Conservation (phyloP, 1,284 basidiomycete species). For the Athelia psychrophila region DNA sequence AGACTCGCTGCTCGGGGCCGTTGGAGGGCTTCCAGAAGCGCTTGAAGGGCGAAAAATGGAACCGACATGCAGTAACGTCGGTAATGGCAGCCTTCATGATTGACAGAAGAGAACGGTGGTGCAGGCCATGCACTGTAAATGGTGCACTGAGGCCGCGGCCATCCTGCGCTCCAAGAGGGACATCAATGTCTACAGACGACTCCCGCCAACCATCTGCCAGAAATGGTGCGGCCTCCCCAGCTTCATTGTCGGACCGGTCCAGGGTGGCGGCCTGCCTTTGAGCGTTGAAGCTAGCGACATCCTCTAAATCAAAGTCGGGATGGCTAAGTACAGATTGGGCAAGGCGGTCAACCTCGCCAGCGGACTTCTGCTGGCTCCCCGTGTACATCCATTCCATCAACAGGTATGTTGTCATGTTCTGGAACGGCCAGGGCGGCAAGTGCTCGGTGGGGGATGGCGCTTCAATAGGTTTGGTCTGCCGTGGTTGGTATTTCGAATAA, state of each 20-base stretch:
- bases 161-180: conserved; percentile 22
- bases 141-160: conserved; percentile 6
- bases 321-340: conserved; percentile 13
- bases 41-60: conserved; percentile 30
- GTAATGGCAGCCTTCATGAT: conserved; percentile 24
- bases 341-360: conserved; percentile 16
- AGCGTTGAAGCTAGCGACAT: conserved; percentile 14
- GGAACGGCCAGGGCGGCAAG: conserved; percentile 12
- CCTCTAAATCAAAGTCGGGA: conserved; percentile 2
- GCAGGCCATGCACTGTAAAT: conserved; percentile 24
- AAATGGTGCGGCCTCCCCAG: background rate
- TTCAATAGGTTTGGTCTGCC: no score
- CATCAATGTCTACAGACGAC: conserved; percentile 19
- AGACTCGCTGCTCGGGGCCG: conserved; percentile 16
- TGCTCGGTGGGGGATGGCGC: no score
- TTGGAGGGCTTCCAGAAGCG: conserved; percentile 18
- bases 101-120: conserved; percentile 19
- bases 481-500: no score
- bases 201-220: background rate
- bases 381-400: conserved; percentile 21
- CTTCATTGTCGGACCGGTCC: background rate
- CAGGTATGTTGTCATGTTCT: conserved; percentile 17
- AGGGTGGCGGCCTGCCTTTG: conserved; percentile 10
- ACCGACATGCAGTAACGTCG: conserved; percentile 18
- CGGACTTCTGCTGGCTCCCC: conserved; percentile 13